A percentile compares a stretch with the other conserved stretches of the same genome.
Evolutionary conservation across 2,329 filamentous ascomycete species (phyloP).

Genomic region (Penicillium sp.): DNA sequence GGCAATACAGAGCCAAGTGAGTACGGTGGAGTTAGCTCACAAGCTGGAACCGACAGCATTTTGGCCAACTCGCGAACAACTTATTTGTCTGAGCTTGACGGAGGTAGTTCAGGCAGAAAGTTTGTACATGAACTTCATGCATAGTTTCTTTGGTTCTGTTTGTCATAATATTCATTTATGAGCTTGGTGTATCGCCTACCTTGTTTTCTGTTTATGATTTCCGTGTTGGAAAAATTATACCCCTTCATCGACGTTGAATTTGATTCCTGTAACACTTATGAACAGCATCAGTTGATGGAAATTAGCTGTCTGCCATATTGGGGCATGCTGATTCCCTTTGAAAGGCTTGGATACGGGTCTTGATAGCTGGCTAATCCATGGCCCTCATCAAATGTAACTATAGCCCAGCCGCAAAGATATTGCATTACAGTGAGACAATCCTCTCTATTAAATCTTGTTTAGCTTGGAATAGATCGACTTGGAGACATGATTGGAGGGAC

Average conservation of each 20-base stretch:
- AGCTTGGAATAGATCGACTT: no score
- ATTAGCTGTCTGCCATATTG: background rate
- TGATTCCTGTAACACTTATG: background rate
- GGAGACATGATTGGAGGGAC: no score
- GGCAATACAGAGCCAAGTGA: background rate
- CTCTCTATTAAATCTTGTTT: no score
- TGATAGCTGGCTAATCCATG: no score
- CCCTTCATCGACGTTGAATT: background rate
- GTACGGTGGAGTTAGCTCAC: background rate
- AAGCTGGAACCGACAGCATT: background rate
- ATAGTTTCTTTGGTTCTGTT: background rate
- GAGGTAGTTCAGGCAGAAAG: background rate
- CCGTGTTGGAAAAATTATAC: background rate
- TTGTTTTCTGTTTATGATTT: background rate
- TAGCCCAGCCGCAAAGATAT: background rate
- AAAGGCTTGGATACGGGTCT: background rate
- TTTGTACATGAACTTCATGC: conserved; percentile 3
- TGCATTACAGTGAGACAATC: background rate
- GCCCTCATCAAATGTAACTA: background rate
- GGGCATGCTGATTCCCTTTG: background rate
- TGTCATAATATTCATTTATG: background rate
- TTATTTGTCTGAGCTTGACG: background rate
- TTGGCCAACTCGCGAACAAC: background rate
- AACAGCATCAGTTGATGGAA: background rate
- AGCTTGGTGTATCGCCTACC: background rate